phyloP scores from a whole-genome alignment of 352 stramenopile genomes.

The Phytophthora cactorum region DNA sequence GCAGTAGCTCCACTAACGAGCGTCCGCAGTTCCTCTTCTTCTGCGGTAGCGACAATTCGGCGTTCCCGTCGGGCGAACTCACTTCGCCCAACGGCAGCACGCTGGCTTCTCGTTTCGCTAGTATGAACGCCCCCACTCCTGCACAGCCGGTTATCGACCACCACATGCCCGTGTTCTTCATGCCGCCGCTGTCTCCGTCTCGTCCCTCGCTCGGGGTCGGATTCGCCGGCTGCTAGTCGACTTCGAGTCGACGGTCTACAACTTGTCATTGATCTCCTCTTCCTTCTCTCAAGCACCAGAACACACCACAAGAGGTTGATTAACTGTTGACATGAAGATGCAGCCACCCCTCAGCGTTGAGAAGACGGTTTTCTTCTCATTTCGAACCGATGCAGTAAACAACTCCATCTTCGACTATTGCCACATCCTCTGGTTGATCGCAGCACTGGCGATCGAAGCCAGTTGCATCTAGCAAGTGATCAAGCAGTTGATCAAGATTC shows the following conservation, averaged over 20 bases:
- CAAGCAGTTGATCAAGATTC: constrained; percentile 22
- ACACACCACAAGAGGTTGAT: constrained; percentile 25
- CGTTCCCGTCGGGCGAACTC: constrained; percentile 31
- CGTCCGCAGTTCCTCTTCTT: constrained; percentile 81
- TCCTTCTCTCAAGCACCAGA: constrained; percentile 33
- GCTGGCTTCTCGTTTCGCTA: constrained; percentile 30
- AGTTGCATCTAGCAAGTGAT: constrained; percentile 16
- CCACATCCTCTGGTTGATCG: constrained; percentile 19
- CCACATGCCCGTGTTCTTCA: constrained; percentile 80
- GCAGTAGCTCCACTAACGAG: constrained; percentile 52
- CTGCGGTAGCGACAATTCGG: constrained; percentile 62
- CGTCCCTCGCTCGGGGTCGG: constrained; percentile 26
- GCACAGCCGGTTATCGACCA: constrained; percentile 58
- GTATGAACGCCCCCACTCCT: constrained; percentile 33
- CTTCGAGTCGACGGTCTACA: constrained; percentile 26
- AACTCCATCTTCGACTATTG: constrained; percentile 19
- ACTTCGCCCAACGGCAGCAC: constrained; percentile 26
- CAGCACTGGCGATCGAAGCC: constrained; percentile 30
- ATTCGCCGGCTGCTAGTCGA: constrained; percentile 37
- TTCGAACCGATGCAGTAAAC: constrained; percentile 15
- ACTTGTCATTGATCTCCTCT: constrained; percentile 15
- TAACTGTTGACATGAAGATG: constrained; percentile 22
- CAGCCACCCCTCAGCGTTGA: constrained; percentile 24
- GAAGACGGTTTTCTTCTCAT: constrained; percentile 24
- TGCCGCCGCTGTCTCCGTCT: constrained; percentile 33